Percentiles rank a stretch among this genome's conserved stretches.
Evolutionary conservation across 192 early-diverging fungal genomes (phyloP).

Genomic region (Entomortierella parvispora): DNA sequence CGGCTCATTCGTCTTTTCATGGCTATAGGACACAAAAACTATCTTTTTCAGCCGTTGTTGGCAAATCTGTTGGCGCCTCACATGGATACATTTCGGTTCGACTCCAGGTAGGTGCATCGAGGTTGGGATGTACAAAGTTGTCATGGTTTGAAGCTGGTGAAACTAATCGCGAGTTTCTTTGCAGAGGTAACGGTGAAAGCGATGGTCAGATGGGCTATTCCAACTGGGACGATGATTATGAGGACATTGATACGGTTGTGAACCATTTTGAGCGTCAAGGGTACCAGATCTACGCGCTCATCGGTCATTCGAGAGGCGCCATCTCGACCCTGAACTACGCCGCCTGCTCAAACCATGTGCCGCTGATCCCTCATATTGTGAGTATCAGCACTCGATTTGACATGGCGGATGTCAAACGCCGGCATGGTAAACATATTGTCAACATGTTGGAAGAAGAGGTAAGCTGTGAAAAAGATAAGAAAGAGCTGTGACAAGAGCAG

Average conservation of each 20-base stretch:
- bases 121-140: neutral
- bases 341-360: conserved; percentile 14
- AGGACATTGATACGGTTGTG: conserved; percentile 29
- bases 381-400: conserved; percentile 21
- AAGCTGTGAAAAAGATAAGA: neutral
- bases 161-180: neutral
- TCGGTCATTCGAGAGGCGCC: conserved; percentile 35
- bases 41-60: conserved; percentile 19
- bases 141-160: neutral
- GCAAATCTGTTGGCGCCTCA: conserved; percentile 17
- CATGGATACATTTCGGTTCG: conserved; percentile 52
- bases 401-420: conserved; percentile 15
- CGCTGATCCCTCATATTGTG: conserved; percentile 16
- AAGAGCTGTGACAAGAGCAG: neutral
- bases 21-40: conserved; percentile 27
- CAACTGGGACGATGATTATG: conserved; percentile 33
- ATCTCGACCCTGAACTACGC: conserved; percentile 24
- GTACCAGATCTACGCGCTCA: conserved; percentile 26
- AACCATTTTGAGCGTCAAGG: conserved; percentile 19
- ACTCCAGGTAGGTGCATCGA: conserved; percentile 21
- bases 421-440: conserved; percentile 7
- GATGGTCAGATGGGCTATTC: conserved; percentile 23
- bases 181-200: conserved; percentile 44
- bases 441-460: conserved; percentile 15
- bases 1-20: neutral